These are phyloP conservation scores for Rutstroemia sp. DNA, from an alignment of 2,329 filamentous ascomycete species.

Conservation along the genomic window DNA sequence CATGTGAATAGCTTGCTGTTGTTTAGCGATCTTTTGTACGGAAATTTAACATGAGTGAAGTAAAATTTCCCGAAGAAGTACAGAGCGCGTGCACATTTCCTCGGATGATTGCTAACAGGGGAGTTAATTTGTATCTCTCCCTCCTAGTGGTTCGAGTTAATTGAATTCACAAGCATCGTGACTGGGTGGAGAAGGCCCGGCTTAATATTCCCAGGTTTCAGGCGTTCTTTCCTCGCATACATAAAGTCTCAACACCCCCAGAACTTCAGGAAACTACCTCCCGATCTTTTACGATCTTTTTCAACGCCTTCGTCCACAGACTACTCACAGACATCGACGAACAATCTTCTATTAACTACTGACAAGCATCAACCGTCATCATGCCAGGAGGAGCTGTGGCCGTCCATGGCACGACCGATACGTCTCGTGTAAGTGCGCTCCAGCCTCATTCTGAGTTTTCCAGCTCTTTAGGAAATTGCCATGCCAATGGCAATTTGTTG, in stretches of 20 bases:
- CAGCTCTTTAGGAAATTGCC: neutral
- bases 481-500: neutral
- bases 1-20: neutral
- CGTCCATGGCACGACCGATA: conserved; percentile 10
- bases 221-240: neutral
- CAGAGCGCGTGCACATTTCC: conserved; percentile 5
- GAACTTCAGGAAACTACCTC: neutral
- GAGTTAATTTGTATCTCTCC: conserved; percentile 1
- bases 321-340: neutral
- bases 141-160: neutral
- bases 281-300: neutral
- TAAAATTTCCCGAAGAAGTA: conserved; percentile 2
- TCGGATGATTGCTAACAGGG: neutral
- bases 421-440: conserved; percentile 7
- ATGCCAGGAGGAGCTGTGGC: conserved; percentile 8
- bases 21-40: neutral
- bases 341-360: neutral
- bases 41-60: neutral
- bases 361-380: conserved; percentile 2
- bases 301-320: neutral
- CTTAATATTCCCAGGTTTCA: neutral
- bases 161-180: neutral
- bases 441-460: neutral
- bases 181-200: conserved; percentile 5
- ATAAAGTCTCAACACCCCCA: conserved; percentile 3